Percentiles rank a stretch among this genome's conserved stretches.
Conservation (phyloP, 257 asterid species). For the Penstemon barbatus region DNA sequence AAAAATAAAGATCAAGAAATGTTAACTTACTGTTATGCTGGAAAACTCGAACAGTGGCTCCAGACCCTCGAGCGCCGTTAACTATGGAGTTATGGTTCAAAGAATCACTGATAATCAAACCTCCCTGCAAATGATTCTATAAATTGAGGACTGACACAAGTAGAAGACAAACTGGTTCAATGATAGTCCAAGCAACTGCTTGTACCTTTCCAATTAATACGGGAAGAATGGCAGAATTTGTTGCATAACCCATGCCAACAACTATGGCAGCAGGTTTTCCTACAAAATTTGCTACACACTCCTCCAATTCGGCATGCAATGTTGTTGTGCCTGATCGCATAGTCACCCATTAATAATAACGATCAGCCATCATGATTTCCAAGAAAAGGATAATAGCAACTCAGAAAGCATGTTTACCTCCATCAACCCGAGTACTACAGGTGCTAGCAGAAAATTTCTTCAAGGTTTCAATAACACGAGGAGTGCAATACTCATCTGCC, state of each 20-base stretch:
- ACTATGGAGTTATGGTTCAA: slow-evolving; percentile 96
- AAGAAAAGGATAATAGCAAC: slow-evolving; percentile 9
- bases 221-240: slow-evolving; percentile 96
- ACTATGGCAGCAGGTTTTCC: slow-evolving; percentile 94
- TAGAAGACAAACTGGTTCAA: slow-evolving; percentile 7
- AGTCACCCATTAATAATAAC: slow-evolving; percentile 13
- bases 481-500: slow-evolving; percentile 96
- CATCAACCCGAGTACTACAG: slow-evolving; percentile 93
- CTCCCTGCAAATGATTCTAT: slow-evolving; percentile 58
- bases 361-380: slow-evolving; percentile 12
- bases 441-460: slow-evolving; percentile 82
- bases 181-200: slow-evolving; percentile 15
- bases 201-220: slow-evolving; percentile 80
- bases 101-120: slow-evolving; percentile 93
- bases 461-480: slow-evolving; percentile 88
- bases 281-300: slow-evolving; percentile 79
- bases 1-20: slow-evolving; percentile 4
- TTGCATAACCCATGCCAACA: slow-evolving; percentile 97
- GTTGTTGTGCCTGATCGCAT: slow-evolving; percentile 69
- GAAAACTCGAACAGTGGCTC: slow-evolving; percentile 92
- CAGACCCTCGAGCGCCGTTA: slow-evolving; percentile 98
- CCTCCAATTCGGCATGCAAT: slow-evolving; percentile 82
- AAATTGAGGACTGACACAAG: slow-evolving; percentile 24
- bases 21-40: slow-evolving; percentile 85
- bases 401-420: slow-evolving; percentile 55